phyloP scores from a whole-genome alignment of 768 basidiomycete genomes.

The Panus rudis region DNA sequence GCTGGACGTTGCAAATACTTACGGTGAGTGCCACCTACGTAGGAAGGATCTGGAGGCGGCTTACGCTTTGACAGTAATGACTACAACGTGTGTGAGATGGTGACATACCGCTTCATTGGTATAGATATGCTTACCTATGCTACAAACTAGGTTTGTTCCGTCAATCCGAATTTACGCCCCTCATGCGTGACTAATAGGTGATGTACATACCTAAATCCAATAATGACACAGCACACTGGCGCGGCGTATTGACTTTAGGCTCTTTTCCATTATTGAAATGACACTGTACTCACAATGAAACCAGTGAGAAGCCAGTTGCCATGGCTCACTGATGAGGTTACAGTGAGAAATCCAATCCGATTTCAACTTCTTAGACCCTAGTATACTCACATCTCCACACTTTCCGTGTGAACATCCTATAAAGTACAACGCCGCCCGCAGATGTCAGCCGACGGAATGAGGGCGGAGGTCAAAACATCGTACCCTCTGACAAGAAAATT shows the following conservation, averaged over 20 bases:
- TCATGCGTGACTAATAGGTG: neutral
- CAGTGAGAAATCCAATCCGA: neutral
- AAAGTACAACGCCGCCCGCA: too few relatives aligned
- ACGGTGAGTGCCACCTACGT: too few relatives aligned
- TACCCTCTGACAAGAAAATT: conserved; percentile 8
- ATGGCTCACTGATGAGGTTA: conserved; percentile 33
- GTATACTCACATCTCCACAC: conserved; percentile 40
- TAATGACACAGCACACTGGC: conserved; percentile 30
- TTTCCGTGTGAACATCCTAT: conserved; percentile 42
- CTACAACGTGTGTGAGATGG: conserved; percentile 21
- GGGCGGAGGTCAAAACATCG: neutral
- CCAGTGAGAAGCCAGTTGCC: conserved; percentile 35
- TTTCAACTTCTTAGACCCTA: neutral
- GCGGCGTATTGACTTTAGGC: conserved; percentile 4
- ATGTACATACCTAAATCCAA: conserved; percentile 38
- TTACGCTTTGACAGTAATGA: conserved; percentile 47
- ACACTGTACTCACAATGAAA: conserved; percentile 36
- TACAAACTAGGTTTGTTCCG: conserved; percentile 24
- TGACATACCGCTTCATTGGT: neutral
- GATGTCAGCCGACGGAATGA: neutral
- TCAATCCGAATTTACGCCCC: neutral
- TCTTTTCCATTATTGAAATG: neutral
- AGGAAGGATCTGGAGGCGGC: too few relatives aligned
- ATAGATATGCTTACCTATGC: conserved; percentile 26
- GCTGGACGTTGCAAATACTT: conserved; percentile 20